Base-by-base conservation (phyloP, 768 basidiomycete species). In the Amanita phalloides region DNA sequence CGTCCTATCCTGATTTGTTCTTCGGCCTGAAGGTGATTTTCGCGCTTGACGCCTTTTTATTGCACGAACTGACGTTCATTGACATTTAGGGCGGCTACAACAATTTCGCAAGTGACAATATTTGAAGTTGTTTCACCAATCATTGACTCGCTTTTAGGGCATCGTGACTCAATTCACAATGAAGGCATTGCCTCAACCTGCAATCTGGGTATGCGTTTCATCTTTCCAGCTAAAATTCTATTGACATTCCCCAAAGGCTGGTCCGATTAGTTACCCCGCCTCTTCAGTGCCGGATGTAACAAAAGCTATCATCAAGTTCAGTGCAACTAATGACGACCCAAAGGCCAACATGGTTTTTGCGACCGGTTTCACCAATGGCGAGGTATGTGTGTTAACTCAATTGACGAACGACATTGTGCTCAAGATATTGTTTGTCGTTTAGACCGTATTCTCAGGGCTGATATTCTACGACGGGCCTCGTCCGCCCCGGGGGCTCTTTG, bases 101-200 rank as follows among this genome's bases (percentile, higher is more conserved):
- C 55, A 85, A 84, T 54, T 83, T 81, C 53, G 72, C 66, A 48
- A 50, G 57, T 13, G 46, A 8, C 8, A 13, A 13, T 14, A 0
- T 33, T 20, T 20, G 8, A 8, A 4, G 17, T 3, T 9, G 3
- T 28, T 37, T 49, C 37, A 39, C 38, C 7, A n/a, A 47, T 17
- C 33, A 42, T 11, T 20, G 7, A 49, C 37, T 10, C 30, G 26
- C 5, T 17, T 23, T 17, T 39, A 73, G 72, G 83, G 82, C 0
- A 75, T 84, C 36, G 77, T 84, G 2, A 84, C 81, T 0, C 70
- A 62, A 38, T 77, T 84, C 56, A 78, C 74, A 0, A 49, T 84
- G 20, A 73, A 73, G 54, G 69, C 78, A 0, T 72, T 70, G 59
- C 75, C 81, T 7, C 80, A 83, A 62, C 66, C 66, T 0, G 60